phyloP scores from a whole-genome alignment of 148 eudicot genomes.

The Pharnaceum exiguum region DNA sequence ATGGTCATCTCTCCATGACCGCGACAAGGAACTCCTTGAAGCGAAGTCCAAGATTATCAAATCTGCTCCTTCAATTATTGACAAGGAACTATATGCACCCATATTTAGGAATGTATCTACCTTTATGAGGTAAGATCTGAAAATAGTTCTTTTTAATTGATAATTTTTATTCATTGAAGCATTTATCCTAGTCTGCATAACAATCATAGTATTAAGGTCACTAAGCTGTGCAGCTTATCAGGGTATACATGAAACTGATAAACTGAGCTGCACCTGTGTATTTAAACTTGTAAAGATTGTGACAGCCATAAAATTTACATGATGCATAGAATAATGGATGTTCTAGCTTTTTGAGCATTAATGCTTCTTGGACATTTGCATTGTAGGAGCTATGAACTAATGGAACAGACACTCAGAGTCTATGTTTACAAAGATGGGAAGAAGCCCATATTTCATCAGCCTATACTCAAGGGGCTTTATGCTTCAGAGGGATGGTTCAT shows the following conservation, averaged over 20 bases:
- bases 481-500: conserved; percentile 99
- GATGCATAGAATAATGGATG: no score
- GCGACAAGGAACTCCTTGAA: conserved; percentile 62
- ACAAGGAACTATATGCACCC: conserved; percentile 61
- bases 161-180: not conserved
- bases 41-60: conserved; percentile 61
- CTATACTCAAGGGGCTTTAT: conserved; percentile 80
- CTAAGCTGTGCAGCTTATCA: not conserved
- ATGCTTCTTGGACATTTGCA: conserved; percentile 8
- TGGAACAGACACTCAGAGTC: conserved; percentile 71
- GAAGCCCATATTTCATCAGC: conserved; percentile 87
- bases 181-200: not conserved
- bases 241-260: not conserved
- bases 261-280: no score
- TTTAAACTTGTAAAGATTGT: no score
- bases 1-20: conserved; percentile 59
- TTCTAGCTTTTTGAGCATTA: not conserved
- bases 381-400: conserved; percentile 86
- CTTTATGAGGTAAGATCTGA: conserved; percentile 58
- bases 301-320: no score
- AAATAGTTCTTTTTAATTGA: not conserved
- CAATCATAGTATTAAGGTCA: not conserved
- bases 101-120: conserved; percentile 66
- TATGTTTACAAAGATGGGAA: conserved; percentile 78
- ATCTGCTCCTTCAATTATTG: conserved; percentile 36